Base-by-base conservation (phyloP, 345 rosid genomes). In the Dimocarpus longan region DNA sequence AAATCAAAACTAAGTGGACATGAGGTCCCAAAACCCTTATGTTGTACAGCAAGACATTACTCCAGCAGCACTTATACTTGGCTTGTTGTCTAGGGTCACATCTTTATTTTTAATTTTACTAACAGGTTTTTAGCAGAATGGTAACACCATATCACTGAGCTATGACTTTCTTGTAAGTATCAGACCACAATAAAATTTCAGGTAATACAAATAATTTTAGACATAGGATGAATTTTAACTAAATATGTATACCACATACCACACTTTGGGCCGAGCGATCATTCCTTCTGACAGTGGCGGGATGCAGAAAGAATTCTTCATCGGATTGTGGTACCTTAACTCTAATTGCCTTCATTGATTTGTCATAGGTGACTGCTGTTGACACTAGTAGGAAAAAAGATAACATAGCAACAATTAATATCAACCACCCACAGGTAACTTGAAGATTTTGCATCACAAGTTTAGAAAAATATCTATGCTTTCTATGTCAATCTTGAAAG, bases 231-330 rank as follows among this genome's bases (percentile, higher is more conserved):
- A 60, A 60, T 6, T n/a, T 60, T 10, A 8, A 60, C 64, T n/a
- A 22, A 60, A 60, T 60, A 60, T 21, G 65, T n/a, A 9, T 19
- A 60, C 21, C 6, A 86, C 86, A 66, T 91, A 95, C 99, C 96
- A 93, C 97, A 76, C 99, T 95, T 82, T 90, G 93, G 0, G 98
- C 96, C 28, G 98, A 95, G 69, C 90, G 93, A 70, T 95, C 98
- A 22, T 95, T 95, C 80, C 98, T 84, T 83, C 99, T 92, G 42
- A 95, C 97, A 3, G 93, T 95, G 46, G 99, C 98, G 75, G 99
- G 98, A 84, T 95, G 97, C 60, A 92, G 89, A 86, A 89, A 84
- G 90, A 95, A 90, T 83, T 91, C 99, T 79, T 93, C 98, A 0
- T 89, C 95, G 82, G 99, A 90, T 78, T 90, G 91, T 0, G 98